Conservation (phyloP, 1,284 basidiomycete genomes). For the Neotropicomus parvogracilis region DNA sequence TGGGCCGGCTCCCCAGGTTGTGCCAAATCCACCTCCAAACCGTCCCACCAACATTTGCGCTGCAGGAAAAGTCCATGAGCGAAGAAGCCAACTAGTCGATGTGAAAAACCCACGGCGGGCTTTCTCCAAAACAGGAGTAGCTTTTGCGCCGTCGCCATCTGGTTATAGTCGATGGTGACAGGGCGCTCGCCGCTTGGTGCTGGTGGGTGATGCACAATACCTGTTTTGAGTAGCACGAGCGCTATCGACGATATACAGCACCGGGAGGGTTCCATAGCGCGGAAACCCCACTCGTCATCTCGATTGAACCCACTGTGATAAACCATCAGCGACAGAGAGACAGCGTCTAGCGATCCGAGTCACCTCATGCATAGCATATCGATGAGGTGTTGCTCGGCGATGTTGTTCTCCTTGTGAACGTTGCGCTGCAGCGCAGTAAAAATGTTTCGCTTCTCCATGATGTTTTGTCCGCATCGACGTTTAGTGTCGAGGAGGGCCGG, state of each 20-base stretch:
- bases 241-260: slow-evolving; percentile 99
- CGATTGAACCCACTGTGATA: slow-evolving; percentile 84
- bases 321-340: slow-evolving; percentile 10
- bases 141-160: slow-evolving; percentile 98
- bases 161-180: slow-evolving; percentile 81
- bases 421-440: slow-evolving; percentile 98
- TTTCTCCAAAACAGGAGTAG: slow-evolving; percentile 98
- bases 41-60: slow-evolving; percentile 99
- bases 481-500: slow-evolving; percentile 74
- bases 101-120: slow-evolving; percentile 73
- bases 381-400: slow-evolving; percentile 98
- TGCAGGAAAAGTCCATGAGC: slow-evolving; percentile 31
- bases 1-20: slow-evolving; percentile 50
- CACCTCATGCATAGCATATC: slow-evolving; percentile 99
- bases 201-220: slow-evolving; percentile 74
- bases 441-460: slow-evolving; percentile 89
- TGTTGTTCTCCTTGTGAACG: slow-evolving; percentile 98
- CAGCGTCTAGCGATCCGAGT: background rate
- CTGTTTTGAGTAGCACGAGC: slow-evolving; percentile 95
- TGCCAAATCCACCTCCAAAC: slow-evolving; percentile 84
- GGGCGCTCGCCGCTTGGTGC: slow-evolving; percentile 52
- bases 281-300: slow-evolving; percentile 96
- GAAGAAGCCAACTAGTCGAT: background rate
- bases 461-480: slow-evolving; percentile 78
- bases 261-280: slow-evolving; percentile 90